Evolutionary conservation across 345 rosid genomes (phyloP), one percentile per base, ranked within the genome.

Genomic region (Brassica incana): DNA sequence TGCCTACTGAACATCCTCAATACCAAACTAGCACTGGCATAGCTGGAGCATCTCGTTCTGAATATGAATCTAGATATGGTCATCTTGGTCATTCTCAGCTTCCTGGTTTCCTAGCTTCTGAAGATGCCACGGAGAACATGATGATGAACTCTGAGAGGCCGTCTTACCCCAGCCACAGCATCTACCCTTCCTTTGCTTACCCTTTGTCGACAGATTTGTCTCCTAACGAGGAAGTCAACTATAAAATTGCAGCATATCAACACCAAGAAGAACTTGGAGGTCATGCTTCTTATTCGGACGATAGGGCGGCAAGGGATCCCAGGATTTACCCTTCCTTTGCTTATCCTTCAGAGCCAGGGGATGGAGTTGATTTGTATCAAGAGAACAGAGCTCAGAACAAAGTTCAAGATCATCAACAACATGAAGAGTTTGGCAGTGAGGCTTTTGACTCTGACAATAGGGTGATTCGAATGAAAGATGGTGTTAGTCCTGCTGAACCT

Each of bases 241-340:
- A 67, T 15, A 63, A 61, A 73, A 11, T 11, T 73, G 8, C 15
- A 40, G 18, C 74, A 20, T 74, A 79, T 74, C 79, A 74, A 74
- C 50, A 52, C 61, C 77, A 66, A 2, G 83, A 35, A 67, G 77
- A 73, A 45, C 23, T 20, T 20, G 73, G 54, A 32, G 65, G 25
- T 32, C 78, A 33, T 73, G 40, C 25, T 50, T 74, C 75, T 27
- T 35, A 50, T 63, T 38, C 75, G 36, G 52, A 36, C 8, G 25
- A 68, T 36, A 68, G 14, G 78, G 40, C 7, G 30, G 65, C 40
- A n/a, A 7, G 33, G 43, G 68, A 56, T 59, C 23, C 74, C 3
- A 75, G 76, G n/a, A 79, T 76, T 33, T 65, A 69, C 78, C 84
- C 83, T 68, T 84, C 83, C 25, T 81, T 75, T 71, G 38, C 16